phyloP scores from a whole-genome alignment of 352 stramenopile species.

The Globisporangium mamillatum region DNA sequence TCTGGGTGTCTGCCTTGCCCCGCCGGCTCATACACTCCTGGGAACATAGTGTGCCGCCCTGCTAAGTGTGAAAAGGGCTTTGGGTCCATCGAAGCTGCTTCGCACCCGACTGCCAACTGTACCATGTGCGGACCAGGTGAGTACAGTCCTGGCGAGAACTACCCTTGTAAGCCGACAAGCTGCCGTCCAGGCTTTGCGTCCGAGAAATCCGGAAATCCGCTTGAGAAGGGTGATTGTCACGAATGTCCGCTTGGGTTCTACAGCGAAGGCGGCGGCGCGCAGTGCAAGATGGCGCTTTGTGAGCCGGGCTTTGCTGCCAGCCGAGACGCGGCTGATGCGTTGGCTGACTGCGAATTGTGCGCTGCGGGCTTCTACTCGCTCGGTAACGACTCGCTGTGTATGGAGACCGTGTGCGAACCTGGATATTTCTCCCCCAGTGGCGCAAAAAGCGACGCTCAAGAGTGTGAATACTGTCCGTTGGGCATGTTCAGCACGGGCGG shows the following conservation, averaged over 20 bases:
- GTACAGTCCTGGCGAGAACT: slow-evolving; percentile 48
- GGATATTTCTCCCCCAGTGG: slow-evolving; percentile 40
- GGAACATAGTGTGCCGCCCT: slow-evolving; percentile 33
- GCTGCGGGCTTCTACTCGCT: slow-evolving; percentile 33
- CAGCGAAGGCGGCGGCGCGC: slow-evolving; percentile 28
- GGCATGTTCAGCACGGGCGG: slow-evolving; percentile 38
- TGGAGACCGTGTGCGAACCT: slow-evolving; percentile 26
- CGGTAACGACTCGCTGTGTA: slow-evolving; percentile 34
- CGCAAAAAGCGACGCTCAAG: slow-evolving; percentile 19
- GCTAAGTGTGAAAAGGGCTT: slow-evolving; percentile 35
- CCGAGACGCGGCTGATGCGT: slow-evolving; percentile 23
- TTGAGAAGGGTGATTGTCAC: slow-evolving; percentile 48
- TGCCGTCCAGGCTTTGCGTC: slow-evolving; percentile 35
- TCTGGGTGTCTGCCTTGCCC: slow-evolving; percentile 29
- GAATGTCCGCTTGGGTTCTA: slow-evolving; percentile 37
- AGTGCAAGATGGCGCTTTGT: slow-evolving; percentile 38
- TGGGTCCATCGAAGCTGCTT: slow-evolving; percentile 35
- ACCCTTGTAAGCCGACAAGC: slow-evolving; percentile 32
- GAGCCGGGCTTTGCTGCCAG: slow-evolving; percentile 36
- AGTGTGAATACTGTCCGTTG: slow-evolving; percentile 35
- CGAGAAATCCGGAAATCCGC: slow-evolving; percentile 25
- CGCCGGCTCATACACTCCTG: slow-evolving; percentile 36
- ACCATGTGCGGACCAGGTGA: slow-evolving; percentile 36
- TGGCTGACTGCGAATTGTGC: slow-evolving; percentile 36
- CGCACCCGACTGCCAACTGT: slow-evolving; percentile 38